Conservation (phyloP, 768 basidiomycete genomes). For the Boletales sp. region DNA sequence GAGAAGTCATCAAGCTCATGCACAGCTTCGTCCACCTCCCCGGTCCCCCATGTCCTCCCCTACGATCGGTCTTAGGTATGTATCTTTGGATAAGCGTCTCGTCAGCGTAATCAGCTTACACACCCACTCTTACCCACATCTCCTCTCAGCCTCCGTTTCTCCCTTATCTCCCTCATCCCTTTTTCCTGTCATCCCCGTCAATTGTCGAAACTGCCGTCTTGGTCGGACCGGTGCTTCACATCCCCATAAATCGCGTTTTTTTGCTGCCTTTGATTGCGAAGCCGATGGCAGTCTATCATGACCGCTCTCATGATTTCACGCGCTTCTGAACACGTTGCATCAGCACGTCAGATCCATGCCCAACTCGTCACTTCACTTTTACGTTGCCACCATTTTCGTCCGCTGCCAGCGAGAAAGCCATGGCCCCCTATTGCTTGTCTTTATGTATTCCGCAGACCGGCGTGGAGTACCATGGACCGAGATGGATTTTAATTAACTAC, state of each 20-base stretch:
- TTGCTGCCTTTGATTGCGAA: constrained; percentile 21
- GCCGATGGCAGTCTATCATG: constrained; percentile 32
- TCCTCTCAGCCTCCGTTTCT: constrained; percentile 12
- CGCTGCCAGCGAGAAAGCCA: constrained; percentile 21
- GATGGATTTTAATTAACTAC: constrained; percentile 33
- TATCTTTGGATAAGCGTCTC: constrained; percentile 19
- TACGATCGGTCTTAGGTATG: constrained; percentile 17
- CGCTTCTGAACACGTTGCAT: constrained; percentile 34
- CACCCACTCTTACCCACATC: constrained; percentile 16
- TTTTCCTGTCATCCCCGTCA: constrained; percentile 7
- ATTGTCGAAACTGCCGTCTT: constrained; percentile 14
- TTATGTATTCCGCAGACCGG: constrained; percentile 36
- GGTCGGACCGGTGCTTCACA: constrained; percentile 10
- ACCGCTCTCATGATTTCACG: constrained; percentile 32
- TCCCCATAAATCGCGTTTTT: constrained; percentile 21
- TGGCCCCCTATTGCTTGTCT: constrained; percentile 31
- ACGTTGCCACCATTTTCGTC: constrained; percentile 27
- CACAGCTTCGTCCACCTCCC: constrained; percentile 25
- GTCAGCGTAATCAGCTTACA: constrained; percentile 16
- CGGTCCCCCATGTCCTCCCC: constrained; percentile 9
- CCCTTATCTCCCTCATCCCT: constrained; percentile 7
- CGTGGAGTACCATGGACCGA: constrained; percentile 32
- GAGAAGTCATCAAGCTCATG: constrained; percentile 16
- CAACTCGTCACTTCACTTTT: constrained; percentile 28
- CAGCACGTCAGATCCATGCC: constrained; percentile 33